Evolutionary conservation across 306 rosid species (phyloP).

Genomic region (Vachellia pachyceras): DNA sequence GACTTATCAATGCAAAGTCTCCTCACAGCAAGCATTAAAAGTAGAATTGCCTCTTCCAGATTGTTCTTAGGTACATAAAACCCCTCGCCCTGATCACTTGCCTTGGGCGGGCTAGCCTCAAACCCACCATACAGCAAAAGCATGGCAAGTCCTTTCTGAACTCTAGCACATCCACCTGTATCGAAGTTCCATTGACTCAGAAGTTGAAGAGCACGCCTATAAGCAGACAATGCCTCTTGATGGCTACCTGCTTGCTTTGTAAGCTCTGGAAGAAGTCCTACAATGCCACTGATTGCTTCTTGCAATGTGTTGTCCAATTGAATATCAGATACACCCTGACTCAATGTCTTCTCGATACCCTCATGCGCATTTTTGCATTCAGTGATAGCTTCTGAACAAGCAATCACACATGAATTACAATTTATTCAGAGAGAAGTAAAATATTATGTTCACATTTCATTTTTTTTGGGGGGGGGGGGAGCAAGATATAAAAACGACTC

Average conservation of each 20-base stretch:
- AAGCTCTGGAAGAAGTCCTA: slow-evolving; percentile 96
- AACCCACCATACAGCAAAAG: slow-evolving; percentile 87
- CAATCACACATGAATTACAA: slow-evolving; percentile 44
- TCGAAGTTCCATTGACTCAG: slow-evolving; percentile 94
- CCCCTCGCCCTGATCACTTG: slow-evolving; percentile 78
- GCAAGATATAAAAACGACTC: not conserved
- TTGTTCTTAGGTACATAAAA: slow-evolving; percentile 88
- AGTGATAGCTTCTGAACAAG: slow-evolving; percentile 79
- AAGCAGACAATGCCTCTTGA: slow-evolving; percentile 76
- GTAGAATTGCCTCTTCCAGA: slow-evolving; percentile 91
- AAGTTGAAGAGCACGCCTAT: slow-evolving; percentile 85
- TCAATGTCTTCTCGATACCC: slow-evolving; percentile 86
- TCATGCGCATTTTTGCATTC: slow-evolving; percentile 86
- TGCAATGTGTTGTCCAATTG: slow-evolving; percentile 88
- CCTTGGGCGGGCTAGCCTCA: slow-evolving; percentile 90
- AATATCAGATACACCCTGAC: slow-evolving; percentile 69
- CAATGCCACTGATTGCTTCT: slow-evolving; percentile 84
- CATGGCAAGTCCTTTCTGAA: slow-evolving; percentile 80
- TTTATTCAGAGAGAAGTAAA: slow-evolving; percentile 20
- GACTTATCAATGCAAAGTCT: slow-evolving; percentile 67
- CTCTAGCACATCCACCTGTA: slow-evolving; percentile 77
- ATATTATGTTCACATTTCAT: slow-evolving; percentile 19
- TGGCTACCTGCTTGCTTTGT: slow-evolving; percentile 73
- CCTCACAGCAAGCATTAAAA: slow-evolving; percentile 81
- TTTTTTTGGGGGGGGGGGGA: slow-evolving; percentile 31